These are phyloP conservation scores for Blastobotrys arbuscula DNA, from an alignment of 1,139 yeast species.

Conservation along the genomic window DNA sequence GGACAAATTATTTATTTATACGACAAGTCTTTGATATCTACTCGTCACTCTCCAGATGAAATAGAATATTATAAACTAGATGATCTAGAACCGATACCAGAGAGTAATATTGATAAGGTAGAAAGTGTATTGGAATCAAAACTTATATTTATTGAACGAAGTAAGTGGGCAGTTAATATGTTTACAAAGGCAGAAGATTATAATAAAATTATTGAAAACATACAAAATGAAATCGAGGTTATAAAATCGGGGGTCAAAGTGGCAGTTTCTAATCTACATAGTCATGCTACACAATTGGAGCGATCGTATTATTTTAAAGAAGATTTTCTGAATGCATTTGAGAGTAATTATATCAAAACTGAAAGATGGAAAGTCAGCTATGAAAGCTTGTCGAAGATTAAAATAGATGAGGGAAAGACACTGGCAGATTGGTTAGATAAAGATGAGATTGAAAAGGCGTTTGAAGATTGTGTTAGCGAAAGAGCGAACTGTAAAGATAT, in stretches of 20 bases:
- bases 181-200: slow-evolving; percentile 13
- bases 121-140: slow-evolving; percentile 1
- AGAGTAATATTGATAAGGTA: background rate
- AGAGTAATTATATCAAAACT: slow-evolving; percentile 24
- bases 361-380: slow-evolving; percentile 22
- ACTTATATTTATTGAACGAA: slow-evolving; percentile 9
- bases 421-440: slow-evolving; percentile 28
- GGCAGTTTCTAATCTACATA: slow-evolving; percentile 28
- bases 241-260: slow-evolving; percentile 28
- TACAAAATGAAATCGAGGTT: slow-evolving; percentile 20
- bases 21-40: slow-evolving; percentile 22
- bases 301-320: slow-evolving; percentile 24
- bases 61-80: background rate
- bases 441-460: slow-evolving; percentile 16
- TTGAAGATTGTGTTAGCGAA: slow-evolving; percentile 15
- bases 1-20: slow-evolving; percentile 28
- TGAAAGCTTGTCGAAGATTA: slow-evolving; percentile 15
- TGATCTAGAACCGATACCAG: background rate
- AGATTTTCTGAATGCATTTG: slow-evolving; percentile 25
- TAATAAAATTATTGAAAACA: slow-evolving; percentile 13
- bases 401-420: slow-evolving; percentile 13
- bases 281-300: slow-evolving; percentile 26
- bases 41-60: background rate
- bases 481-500: slow-evolving; percentile 14
- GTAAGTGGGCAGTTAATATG: slow-evolving; percentile 18